These are phyloP conservation scores for Colletotrichum costaricense DNA, from an alignment of 2,329 filamentous ascomycete genomes.

Conservation along the genomic window DNA sequence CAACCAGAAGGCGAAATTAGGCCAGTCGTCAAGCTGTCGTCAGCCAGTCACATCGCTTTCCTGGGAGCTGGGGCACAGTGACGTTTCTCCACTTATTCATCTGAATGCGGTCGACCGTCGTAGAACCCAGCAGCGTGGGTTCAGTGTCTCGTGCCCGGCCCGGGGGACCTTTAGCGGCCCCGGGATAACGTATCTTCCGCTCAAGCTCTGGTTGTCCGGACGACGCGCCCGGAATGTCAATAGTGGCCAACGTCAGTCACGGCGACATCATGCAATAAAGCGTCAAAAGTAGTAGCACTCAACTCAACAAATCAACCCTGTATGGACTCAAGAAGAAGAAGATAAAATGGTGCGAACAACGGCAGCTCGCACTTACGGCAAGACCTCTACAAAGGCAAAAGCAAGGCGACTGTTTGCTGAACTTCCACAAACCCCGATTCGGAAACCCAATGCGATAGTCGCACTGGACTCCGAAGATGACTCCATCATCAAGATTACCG, in stretches of 20 bases:
- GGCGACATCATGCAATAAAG: background rate
- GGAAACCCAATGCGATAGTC: constrained; percentile 39
- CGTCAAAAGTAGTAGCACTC: background rate
- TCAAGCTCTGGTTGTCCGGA: constrained; percentile 6
- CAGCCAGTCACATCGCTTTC: constrained; percentile 32
- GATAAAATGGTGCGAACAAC: constrained; percentile 57
- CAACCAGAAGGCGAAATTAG: constrained; percentile 31
- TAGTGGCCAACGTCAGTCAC: constrained; percentile 21
- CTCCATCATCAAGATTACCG: constrained; percentile 46
- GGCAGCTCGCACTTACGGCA: constrained; percentile 62
- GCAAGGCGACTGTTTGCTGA: constrained; percentile 62
- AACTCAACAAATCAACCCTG: background rate
- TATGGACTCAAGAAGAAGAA: constrained; percentile 1
- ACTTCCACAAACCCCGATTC: constrained; percentile 61
- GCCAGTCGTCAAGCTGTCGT: constrained; percentile 30
- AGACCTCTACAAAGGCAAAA: constrained; percentile 57
- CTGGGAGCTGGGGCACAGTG: constrained; percentile 31
- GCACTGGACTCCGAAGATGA: constrained; percentile 27
- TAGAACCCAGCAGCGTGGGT: constrained; percentile 2
- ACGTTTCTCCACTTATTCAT: constrained; percentile 18
- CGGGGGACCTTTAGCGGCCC: constrained; percentile 3
- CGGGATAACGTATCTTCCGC: constrained; percentile 14
- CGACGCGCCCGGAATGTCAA: constrained; percentile 27
- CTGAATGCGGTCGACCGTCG: constrained; percentile 23
- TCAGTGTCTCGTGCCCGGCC: background rate